A percentile compares a stretch with the other conserved stretches of the same genome.
Evolutionary conservation across 805 yeast genomes (phyloP).

Genomic region (Jamesozyma spencerorum): DNA sequence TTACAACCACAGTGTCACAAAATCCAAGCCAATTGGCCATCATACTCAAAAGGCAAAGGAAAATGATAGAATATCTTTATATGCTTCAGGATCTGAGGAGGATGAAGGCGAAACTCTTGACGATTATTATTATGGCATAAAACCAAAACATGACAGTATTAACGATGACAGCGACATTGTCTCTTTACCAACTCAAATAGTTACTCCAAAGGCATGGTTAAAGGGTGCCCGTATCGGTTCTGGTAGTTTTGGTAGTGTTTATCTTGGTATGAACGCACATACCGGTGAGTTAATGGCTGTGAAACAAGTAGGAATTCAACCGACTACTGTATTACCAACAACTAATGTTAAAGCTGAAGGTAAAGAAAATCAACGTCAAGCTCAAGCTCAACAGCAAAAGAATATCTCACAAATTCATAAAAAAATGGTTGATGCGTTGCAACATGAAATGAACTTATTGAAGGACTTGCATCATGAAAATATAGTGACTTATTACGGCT

Average conservation of each 20-base stretch:
- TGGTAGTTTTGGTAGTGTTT: conserved; percentile 92
- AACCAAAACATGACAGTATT: neutral
- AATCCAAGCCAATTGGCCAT: conserved; percentile 23
- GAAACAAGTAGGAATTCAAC: conserved; percentile 69
- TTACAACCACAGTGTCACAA: conserved; percentile 6
- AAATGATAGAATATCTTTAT: conserved; percentile 1
- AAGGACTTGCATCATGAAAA: conserved; percentile 81
- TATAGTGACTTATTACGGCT: conserved; percentile 86
- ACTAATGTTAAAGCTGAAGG: conserved; percentile 12
- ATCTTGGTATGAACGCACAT: conserved; percentile 79
- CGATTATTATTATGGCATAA: neutral
- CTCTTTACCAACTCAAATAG: conserved; percentile 25
- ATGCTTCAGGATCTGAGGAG: conserved; percentile 2
- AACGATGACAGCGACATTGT: conserved; percentile 33
- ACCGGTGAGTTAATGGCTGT: conserved; percentile 97
- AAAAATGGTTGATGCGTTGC: conserved; percentile 69
- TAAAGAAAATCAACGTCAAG: conserved; percentile 23
- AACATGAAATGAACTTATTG: conserved; percentile 69
- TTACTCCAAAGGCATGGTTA: conserved; percentile 77
- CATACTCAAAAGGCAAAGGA: neutral
- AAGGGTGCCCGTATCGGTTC: conserved; percentile 90
- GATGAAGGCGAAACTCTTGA: conserved; percentile 5
- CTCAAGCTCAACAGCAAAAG: conserved; percentile 7
- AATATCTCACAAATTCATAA: conserved; percentile 30
- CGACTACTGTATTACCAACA: conserved; percentile 1